Evolutionary conservation across 2,329 filamentous ascomycete species (phyloP).

Genomic region (Endothia cerciana): DNA sequence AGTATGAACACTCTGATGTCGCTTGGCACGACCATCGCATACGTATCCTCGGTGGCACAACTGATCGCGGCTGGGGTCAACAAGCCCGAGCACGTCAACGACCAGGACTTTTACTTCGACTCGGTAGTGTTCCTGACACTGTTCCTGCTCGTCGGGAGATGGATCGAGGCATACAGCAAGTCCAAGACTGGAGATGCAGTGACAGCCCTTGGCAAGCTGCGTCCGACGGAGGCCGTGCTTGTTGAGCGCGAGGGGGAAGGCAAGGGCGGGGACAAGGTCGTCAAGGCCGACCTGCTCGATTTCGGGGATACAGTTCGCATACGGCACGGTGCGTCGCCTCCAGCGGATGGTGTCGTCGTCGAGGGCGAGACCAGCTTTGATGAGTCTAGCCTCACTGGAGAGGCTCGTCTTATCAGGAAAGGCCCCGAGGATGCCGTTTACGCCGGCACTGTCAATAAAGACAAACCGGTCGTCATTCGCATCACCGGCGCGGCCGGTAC

Average conservation of each 20-base stretch:
- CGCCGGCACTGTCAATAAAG: slow-evolving; percentile 76
- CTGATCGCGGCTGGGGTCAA: slow-evolving; percentile 65
- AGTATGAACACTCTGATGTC: slow-evolving; percentile 97
- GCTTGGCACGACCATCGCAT: slow-evolving; percentile 84
- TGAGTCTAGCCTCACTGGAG: slow-evolving; percentile 86
- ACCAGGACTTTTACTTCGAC: slow-evolving; percentile 78
- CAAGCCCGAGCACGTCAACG: slow-evolving; percentile 44
- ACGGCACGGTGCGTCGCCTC: slow-evolving; percentile 78
- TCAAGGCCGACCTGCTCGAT: slow-evolving; percentile 72
- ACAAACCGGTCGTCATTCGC: slow-evolving; percentile 61
- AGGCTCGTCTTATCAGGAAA: slow-evolving; percentile 71
- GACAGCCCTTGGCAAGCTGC: slow-evolving; percentile 74
- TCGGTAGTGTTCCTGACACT: slow-evolving; percentile 90
- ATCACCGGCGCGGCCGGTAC: slow-evolving; percentile 68
- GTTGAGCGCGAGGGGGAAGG: slow-evolving; percentile 51
- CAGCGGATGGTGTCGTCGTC: slow-evolving; percentile 75
- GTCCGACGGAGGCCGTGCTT: slow-evolving; percentile 76
- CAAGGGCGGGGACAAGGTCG: slow-evolving; percentile 43
- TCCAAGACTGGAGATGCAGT: slow-evolving; percentile 88
- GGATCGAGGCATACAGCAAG: slow-evolving; percentile 89
- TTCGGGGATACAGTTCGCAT: slow-evolving; percentile 75
- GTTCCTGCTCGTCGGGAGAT: slow-evolving; percentile 76
- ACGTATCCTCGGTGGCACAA: slow-evolving; percentile 79
- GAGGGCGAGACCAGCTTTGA: slow-evolving; percentile 73
- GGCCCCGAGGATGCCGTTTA: slow-evolving; percentile 65